Percentiles rank a stretch among this genome's conserved stretches.
Evolutionary conservation across 169 alveolate genomes (phyloP).

Genomic region (Plasmodium gaboni): DNA sequence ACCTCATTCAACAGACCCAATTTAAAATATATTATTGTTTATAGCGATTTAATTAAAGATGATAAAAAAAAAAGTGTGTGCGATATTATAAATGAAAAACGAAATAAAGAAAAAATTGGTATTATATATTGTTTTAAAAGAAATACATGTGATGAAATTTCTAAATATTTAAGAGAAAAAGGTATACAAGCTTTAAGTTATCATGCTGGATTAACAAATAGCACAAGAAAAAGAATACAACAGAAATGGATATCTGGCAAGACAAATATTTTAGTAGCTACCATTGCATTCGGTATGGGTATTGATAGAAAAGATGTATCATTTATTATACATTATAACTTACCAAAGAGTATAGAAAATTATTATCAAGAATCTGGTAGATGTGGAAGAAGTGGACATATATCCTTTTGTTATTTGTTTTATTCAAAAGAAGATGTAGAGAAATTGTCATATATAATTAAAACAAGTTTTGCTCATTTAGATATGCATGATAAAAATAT

Average conservation of each 20-base stretch:
- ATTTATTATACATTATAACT: conserved; percentile 95
- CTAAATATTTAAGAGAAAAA: conserved; percentile 87
- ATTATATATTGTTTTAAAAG: conserved; percentile 95
- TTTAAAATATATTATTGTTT: conserved; percentile 85
- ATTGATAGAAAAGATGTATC: conserved; percentile 98
- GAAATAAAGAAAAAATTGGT: conserved; percentile 78
- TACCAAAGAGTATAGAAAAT: conserved; percentile 96
- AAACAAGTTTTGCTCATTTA: conserved; percentile 16
- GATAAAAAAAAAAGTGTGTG: conserved; percentile 59
- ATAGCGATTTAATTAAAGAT: conserved; percentile 79
- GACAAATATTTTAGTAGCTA: conserved; percentile 95
- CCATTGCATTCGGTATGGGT: conserved; percentile 99
- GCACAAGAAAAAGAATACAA: conserved; percentile 86
- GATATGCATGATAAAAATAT: conserved; percentile 19
- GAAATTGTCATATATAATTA: conserved; percentile 40
- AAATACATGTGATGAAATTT: conserved; percentile 95
- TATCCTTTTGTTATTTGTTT: conserved; percentile 85
- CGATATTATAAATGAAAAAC: conserved; percentile 79
- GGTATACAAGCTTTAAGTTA: conserved; percentile 89
- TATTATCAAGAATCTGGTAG: conserved; percentile 98
- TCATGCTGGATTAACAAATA: conserved; percentile 88
- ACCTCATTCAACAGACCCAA: conserved; percentile 79
- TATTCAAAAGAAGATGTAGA: conserved; percentile 84
- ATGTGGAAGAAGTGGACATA: conserved; percentile 98
- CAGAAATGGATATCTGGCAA: conserved; percentile 94